These are phyloP conservation scores for Colletotrichum simmondsii DNA, from an alignment of 2,329 filamentous ascomycete species.

Conservation along the genomic window DNA sequence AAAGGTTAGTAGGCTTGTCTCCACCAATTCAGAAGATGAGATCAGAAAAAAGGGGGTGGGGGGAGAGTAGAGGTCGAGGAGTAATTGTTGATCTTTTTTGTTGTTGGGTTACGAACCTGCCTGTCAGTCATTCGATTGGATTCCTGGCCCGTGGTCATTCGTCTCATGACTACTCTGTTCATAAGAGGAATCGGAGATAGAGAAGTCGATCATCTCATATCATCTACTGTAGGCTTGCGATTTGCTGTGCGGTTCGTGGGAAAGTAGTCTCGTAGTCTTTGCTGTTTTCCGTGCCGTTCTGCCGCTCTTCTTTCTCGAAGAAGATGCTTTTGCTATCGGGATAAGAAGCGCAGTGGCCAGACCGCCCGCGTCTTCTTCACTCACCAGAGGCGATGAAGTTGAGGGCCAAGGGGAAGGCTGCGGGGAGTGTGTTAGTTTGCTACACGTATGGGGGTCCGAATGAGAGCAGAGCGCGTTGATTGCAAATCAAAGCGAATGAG, in stretches of 20 bases:
- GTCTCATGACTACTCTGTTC: slow-evolving; percentile 23
- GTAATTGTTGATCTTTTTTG: slow-evolving; percentile 47
- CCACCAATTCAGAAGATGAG: background rate
- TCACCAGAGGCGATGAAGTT: slow-evolving; percentile 95
- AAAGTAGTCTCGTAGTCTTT: background rate
- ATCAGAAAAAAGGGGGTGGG: background rate
- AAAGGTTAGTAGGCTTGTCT: background rate
- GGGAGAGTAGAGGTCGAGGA: slow-evolving; percentile 17
- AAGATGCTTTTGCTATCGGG: background rate
- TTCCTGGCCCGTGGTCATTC: slow-evolving; percentile 29
- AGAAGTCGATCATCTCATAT: background rate
- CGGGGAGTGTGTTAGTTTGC: slow-evolving; percentile 41
- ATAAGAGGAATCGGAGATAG: background rate
- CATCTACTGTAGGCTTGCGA: background rate
- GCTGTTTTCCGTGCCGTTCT: slow-evolving; percentile 20
- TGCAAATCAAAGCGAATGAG: no score
- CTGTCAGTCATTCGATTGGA: slow-evolving; percentile 31
- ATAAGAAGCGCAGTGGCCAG: slow-evolving; percentile 22
- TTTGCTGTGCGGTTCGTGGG: slow-evolving; percentile 46
- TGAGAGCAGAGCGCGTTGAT: background rate
- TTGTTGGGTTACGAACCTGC: slow-evolving; percentile 50
- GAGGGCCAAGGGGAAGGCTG: slow-evolving; percentile 83
- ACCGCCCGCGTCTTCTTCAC: slow-evolving; percentile 59
- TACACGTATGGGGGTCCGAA: background rate
- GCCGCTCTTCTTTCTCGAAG: slow-evolving; percentile 26